Evolutionary conservation across 1,139 yeast species (phyloP).

Genomic region (Candida glucosophila): DNA sequence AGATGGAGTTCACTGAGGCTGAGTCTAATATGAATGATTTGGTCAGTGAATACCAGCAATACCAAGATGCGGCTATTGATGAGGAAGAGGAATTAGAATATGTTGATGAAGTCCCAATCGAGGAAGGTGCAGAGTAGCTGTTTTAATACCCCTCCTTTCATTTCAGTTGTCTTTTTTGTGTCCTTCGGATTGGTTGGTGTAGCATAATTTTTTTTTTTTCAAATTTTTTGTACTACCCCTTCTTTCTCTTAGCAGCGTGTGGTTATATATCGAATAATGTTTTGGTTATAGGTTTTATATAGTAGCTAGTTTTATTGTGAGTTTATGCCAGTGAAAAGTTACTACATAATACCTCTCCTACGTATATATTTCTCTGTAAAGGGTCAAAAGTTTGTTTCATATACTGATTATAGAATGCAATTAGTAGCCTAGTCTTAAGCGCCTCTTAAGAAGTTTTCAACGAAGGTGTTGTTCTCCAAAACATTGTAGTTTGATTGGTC

Average conservation of each 20-base stretch:
- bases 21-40: slow-evolving; percentile 76
- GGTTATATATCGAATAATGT: slow-evolving; percentile 4
- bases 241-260: slow-evolving; percentile 5
- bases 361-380: no score
- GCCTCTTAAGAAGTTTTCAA: slow-evolving; percentile 69
- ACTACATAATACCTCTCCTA: no score
- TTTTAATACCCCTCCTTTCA: no score
- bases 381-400: no score
- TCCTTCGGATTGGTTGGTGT: no score
- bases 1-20: slow-evolving; percentile 87
- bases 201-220: no score
- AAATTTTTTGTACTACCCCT: slow-evolving; percentile 3
- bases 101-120: slow-evolving; percentile 55
- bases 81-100: slow-evolving; percentile 67
- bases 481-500: slow-evolving; percentile 48
- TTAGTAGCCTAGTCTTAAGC: slow-evolving; percentile 13
- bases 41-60: slow-evolving; percentile 85
- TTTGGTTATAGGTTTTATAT: slow-evolving; percentile 5
- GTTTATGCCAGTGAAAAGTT: no score
- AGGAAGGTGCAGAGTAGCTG: slow-evolving; percentile 40
- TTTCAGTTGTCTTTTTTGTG: no score
- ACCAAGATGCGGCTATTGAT: slow-evolving; percentile 74
- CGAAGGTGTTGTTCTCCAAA: slow-evolving; percentile 46
- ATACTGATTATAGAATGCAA: no score
- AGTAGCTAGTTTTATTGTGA: no score